Evolutionary conservation across 495 filamentous ascomycete species (phyloP), one percentile per base, ranked within the genome.

Genomic region (Pyrenopolyporus hunteri): DNA sequence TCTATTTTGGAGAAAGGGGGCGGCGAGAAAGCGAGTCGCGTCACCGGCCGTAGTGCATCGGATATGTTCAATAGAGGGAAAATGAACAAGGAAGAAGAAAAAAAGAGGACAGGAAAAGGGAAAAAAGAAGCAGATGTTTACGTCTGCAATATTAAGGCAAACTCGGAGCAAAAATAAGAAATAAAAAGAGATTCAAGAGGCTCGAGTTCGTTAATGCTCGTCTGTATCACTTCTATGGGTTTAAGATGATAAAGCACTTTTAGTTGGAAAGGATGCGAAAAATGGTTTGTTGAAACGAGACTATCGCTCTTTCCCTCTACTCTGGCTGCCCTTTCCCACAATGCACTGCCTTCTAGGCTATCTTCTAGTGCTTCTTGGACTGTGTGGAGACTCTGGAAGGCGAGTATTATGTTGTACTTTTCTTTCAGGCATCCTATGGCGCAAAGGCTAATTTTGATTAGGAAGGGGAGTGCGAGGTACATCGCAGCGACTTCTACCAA

Each of bases 31-130:
- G 61, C 61, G 50, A 43, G 44, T 67, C 63, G 66, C 59, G 63
- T 67, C 60, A 69, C 63, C 62, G 44, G 52, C 53, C 44, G 36
- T 23, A 50, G 66, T 57, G 50, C 64, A 68, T 71, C 57, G 57
- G 48, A 55, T 71, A 69, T 65, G 67, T 57, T 58, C 61, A 66
- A 47, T 57, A 47, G 63, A 51, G 55, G 42, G 40, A 57, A 56
- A 59, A 66, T 50, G 23, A 46, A 49, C 33, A 42, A 36, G 51
- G 36, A 23, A 50, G 52, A 52, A 59, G n/a, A 54, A 31, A 52
- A 54, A 8, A 55, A 52, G 17, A 40, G 9, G 36, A 33, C 1
- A 53, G 56, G 17, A 33, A 33, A 44, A 46, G 23, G 26, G 37
- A 26, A 63, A 63, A 39, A 48, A 47, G 37, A 60, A 46, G 55